Base-by-base conservation (phyloP, 108 stramenopile species). In the Cylindrotheca closterium region DNA sequence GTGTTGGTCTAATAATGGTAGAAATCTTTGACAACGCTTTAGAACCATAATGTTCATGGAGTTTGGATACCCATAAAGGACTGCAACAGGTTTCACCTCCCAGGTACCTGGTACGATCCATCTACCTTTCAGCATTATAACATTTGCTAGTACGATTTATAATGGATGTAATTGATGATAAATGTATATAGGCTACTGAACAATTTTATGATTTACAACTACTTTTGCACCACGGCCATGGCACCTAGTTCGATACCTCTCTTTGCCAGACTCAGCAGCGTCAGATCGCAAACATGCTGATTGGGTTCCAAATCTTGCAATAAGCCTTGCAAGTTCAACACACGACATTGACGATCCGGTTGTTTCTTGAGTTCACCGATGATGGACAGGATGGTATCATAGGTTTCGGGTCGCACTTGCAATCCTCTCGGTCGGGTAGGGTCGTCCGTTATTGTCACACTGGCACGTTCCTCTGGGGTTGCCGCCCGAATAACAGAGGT, bases 211-310 rank as follows among this genome's bases (percentile, higher is more conserved):
- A n/a, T n/a, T n/a, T n/a, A n/a, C n/a, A n/a, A n/a, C n/a, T n/a
- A n/a, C n/a, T n/a, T n/a, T n/a, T 55, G 15, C 10, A 73, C 80
- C 18, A 91, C 33, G 15, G 85, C 82, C 63, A 88, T 62, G 25
- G 87, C 91, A 47, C 91, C 91, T 26, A 89, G 53, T 57, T 81
- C 83, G 10, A 92, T 87, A 33, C 84, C 87, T 46, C 80, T 83
- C 42, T 83, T 80, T n/a, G 82, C 86, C 47, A 89, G 75, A 18
- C 83, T 73, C 29, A 92, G 30, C 31, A 87, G 47, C 2, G 86
- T 79, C 53, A 92, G 81, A 47, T 89, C 80, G 52, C 91, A 92
- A 50, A 77, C 49, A 32, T 8, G 26, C 33, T 21, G 72, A 49
- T 55, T 49, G 46, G 21, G 23, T 15, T 26, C 46, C n/a, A n/a